Percentiles rank a stretch among this genome's conserved stretches.
phyloP scores from a whole-genome alignment of 148 eudicot genomes.

The Chenopodium formosanum region DNA sequence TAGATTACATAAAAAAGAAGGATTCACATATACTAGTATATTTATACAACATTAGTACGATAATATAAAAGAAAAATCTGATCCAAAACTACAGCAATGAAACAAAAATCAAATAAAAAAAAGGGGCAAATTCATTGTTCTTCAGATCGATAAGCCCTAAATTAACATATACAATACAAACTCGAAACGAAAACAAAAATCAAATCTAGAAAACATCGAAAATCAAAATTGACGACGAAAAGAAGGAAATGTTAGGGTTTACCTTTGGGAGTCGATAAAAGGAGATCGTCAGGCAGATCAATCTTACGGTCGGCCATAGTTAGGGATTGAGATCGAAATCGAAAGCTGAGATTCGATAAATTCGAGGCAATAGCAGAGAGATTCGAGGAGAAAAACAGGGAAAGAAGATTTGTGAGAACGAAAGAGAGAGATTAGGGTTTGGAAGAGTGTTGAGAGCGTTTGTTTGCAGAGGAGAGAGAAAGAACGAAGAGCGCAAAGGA shows the following conservation, averaged over 20 bases:
- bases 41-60: not conserved
- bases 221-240: not conserved
- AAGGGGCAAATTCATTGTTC: not conserved
- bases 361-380: not conserved
- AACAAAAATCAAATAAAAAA: not conserved
- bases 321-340: conserved; percentile 17
- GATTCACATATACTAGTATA: too few species aligned
- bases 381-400: not conserved
- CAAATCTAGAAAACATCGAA: not conserved
- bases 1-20: too few species aligned
- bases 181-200: not conserved
- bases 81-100: not conserved
- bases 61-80: not conserved
- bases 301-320: conserved; percentile 59
- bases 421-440: conserved; percentile 44
- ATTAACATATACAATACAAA: not conserved
- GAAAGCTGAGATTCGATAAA: conserved; percentile 9
- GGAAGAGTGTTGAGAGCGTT: conserved; percentile 28
- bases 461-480: conserved; percentile 23
- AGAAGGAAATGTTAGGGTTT: not conserved
- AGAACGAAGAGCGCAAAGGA: not conserved
- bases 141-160: conserved; percentile 36
- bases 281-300: conserved; percentile 74
- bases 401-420: conserved; percentile 12
- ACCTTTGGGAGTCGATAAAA: conserved; percentile 49